Percentiles rank a stretch among this genome's conserved stretches.
phyloP scores from a whole-genome alignment of 257 asterid species.

The Ajuga chamaepitys region DNA sequence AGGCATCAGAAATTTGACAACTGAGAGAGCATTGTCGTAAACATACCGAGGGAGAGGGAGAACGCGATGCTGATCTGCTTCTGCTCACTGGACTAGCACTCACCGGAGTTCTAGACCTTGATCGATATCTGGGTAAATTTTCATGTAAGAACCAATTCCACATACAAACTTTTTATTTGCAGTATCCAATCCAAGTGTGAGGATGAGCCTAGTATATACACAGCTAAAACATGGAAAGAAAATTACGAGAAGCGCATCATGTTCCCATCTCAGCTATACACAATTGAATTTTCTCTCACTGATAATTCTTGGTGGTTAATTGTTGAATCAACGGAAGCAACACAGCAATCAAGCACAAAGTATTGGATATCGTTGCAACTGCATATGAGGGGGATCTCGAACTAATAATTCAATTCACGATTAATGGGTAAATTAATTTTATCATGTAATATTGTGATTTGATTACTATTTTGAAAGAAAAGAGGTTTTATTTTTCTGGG shows the following conservation, averaged over 20 bases:
- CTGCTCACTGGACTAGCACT: slow-evolving; percentile 30
- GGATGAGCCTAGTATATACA: background rate
- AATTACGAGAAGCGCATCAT: too few species aligned
- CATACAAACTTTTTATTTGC: background rate
- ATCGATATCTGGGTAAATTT: slow-evolving; percentile 40
- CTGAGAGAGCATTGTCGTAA: background rate
- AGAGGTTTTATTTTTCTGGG: background rate
- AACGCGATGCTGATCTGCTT: slow-evolving; percentile 32
- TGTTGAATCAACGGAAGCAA: background rate
- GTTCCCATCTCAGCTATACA: background rate
- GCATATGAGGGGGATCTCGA: background rate
- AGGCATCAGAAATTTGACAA: background rate
- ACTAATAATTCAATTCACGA: background rate
- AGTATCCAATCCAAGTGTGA: background rate
- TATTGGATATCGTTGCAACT: too few species aligned
- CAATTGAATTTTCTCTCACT: background rate
- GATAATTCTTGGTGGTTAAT: background rate
- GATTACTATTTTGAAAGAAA: background rate
- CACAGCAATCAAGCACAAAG: background rate
- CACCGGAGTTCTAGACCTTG: slow-evolving; percentile 39
- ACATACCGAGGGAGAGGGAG: slow-evolving; percentile 33
- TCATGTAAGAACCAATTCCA: slow-evolving; percentile 1
- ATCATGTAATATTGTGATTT: background rate
- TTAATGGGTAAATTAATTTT: background rate
- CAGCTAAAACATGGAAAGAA: background rate